phyloP scores from a whole-genome alignment of 2,329 filamentous ascomycete genomes.

The Trichoderma sp. region DNA sequence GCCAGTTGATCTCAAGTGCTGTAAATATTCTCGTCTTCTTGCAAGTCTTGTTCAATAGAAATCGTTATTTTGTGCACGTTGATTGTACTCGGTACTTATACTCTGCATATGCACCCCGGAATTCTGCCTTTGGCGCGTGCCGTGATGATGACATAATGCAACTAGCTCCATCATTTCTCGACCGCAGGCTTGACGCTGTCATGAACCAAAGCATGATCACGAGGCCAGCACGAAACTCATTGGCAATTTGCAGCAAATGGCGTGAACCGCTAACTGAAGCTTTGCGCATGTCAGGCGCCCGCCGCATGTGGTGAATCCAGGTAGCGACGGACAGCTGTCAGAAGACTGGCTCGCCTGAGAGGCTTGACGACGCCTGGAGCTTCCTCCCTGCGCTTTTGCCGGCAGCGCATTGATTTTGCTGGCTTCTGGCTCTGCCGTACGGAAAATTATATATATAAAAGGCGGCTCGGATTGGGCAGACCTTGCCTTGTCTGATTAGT shows the following conservation, averaged over 20 bases:
- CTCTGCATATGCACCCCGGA: background rate
- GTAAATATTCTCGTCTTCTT: background rate
- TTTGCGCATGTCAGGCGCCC: conserved; percentile 22
- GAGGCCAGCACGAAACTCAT: background rate
- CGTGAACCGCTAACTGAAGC: conserved; percentile 8
- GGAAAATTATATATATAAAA: conserved; percentile 4
- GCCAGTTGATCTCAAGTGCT: background rate
- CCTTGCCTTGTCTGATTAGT: conserved; percentile 10
- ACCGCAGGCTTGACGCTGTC: conserved; percentile 8
- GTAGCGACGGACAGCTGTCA: conserved; percentile 25
- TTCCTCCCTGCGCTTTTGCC: background rate
- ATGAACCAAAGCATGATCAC: conserved; percentile 16
- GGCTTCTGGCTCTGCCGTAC: background rate
- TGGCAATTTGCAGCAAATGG: conserved; percentile 1
- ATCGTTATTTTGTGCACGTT: background rate
- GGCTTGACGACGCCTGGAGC: background rate
- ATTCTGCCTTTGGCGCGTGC: background rate
- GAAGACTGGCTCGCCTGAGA: conserved; percentile 32
- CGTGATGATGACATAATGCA: conserved; percentile 19
- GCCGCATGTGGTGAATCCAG: conserved; percentile 19
- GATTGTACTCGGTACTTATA: background rate
- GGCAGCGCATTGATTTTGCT: background rate
- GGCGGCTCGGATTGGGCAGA: background rate
- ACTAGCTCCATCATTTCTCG: background rate
- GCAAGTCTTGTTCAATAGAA: conserved; percentile 4